phyloP scores from a whole-genome alignment of 2,329 filamentous ascomycete genomes.

The Juglanconis sp. region DNA sequence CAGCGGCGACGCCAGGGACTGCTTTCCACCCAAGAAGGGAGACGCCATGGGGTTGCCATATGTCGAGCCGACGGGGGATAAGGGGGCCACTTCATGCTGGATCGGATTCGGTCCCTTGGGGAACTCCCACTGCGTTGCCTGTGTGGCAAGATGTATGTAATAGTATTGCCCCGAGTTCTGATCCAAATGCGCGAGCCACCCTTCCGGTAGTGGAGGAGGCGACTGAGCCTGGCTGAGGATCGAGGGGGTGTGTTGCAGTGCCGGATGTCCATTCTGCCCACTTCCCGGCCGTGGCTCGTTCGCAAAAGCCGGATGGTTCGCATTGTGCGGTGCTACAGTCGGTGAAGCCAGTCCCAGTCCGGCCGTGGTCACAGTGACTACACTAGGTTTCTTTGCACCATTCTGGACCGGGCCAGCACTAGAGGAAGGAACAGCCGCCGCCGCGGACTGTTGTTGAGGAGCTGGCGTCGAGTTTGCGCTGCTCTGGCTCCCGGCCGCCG shows the following conservation, averaged over 20 bases:
- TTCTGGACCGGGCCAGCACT: conserved; percentile 21
- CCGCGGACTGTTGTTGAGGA: conserved; percentile 22
- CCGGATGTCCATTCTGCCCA: conserved; percentile 44
- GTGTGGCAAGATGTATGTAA: conserved; percentile 93
- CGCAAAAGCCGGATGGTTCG: conserved; percentile 84
- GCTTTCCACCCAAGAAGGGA: conserved; percentile 63
- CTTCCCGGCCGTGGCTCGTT: conserved; percentile 65
- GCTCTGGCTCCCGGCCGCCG: conserved; percentile 29
- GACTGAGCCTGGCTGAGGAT: conserved; percentile 63
- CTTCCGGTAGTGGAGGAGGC: conserved; percentile 90
- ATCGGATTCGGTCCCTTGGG: conserved; percentile 92
- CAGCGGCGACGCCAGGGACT: conserved; percentile 74
- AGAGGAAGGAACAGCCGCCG: conserved; percentile 17
- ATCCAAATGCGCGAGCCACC: conserved; percentile 96
- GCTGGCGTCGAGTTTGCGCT: conserved; percentile 26
- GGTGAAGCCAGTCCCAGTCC: conserved; percentile 40
- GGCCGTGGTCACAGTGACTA: conserved; percentile 26
- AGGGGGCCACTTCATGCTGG: conserved; percentile 73
- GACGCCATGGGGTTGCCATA: conserved; percentile 73
- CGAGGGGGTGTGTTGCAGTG: conserved; percentile 43
- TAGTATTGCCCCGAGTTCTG: conserved; percentile 97
- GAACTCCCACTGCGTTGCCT: conserved; percentile 98
- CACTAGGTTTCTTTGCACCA: conserved; percentile 25
- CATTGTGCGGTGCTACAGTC: conserved; percentile 45
- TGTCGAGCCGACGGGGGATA: conserved; percentile 77